Percentiles rank a stretch among this genome's conserved stretches.
These are phyloP conservation scores for Penicillium lividum DNA, from an alignment of 495 filamentous ascomycete species.

Conservation along the genomic window DNA sequence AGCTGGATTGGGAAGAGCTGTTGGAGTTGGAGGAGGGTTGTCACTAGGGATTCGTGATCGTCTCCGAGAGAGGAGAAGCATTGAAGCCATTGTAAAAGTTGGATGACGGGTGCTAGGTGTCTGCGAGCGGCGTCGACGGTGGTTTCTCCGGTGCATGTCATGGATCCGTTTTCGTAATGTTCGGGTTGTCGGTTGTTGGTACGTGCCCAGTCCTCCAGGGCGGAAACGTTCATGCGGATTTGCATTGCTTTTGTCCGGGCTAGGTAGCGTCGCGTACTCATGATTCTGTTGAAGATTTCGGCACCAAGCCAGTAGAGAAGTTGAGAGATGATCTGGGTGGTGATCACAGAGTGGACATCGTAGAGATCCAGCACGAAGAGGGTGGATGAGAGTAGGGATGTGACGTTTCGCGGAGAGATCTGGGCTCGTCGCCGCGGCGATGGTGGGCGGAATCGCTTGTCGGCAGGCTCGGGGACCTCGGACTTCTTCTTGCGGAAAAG, in stretches of 20 bases:
- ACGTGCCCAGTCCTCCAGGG: conserved; percentile 93
- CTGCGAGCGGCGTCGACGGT: conserved; percentile 78
- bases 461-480: conserved; percentile 78
- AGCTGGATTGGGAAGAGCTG: conserved; percentile 82
- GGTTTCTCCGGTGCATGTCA: conserved; percentile 80
- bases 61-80: conserved; percentile 97
- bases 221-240: conserved; percentile 97
- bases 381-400: conserved; percentile 93
- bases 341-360: conserved; percentile 97
- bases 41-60: conserved; percentile 81
- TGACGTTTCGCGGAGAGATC: conserved; percentile 89
- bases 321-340: conserved; percentile 86
- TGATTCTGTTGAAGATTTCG: conserved; percentile 96
- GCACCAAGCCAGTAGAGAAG: conserved; percentile 96
- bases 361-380: conserved; percentile 98
- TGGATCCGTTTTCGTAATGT: conserved; percentile 92
- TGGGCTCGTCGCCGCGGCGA: conserved; percentile 94
- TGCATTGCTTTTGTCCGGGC: conserved; percentile 99
- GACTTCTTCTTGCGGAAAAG: conserved; percentile 90
- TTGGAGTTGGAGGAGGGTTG: conserved; percentile 85
- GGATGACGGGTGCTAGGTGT: conserved; percentile 88
- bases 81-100: conserved; percentile 96
- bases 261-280: conserved; percentile 92
- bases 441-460: conserved; percentile 88
- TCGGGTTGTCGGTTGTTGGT: conserved; percentile 91